Conservation (phyloP, 306 rosid genomes). For the Begonia masoniana region DNA sequence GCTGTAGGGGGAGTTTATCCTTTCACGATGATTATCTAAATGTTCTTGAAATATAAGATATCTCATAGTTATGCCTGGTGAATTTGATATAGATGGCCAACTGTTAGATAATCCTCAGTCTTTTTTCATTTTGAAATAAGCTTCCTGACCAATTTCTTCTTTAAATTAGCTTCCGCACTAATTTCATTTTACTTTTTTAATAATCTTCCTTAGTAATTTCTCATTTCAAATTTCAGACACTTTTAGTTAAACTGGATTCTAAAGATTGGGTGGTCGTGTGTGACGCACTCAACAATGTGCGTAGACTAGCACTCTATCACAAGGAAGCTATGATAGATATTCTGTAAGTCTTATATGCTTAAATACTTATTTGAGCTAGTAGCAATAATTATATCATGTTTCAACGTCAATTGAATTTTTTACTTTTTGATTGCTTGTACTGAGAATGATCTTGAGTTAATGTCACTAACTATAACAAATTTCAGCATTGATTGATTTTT, state of each 20-base stretch:
- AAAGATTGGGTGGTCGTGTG: slow-evolving; percentile 86
- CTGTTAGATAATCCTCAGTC: slow-evolving; percentile 1
- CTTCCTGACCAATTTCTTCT: no score
- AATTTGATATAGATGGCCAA: background rate
- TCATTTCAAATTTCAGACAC: slow-evolving; percentile 40
- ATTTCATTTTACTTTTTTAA: no score
- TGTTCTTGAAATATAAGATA: background rate
- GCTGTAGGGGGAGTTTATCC: slow-evolving; percentile 2
- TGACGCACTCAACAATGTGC: slow-evolving; percentile 76
- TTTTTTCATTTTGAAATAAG: background rate
- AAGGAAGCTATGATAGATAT: slow-evolving; percentile 58
- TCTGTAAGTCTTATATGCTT: slow-evolving; percentile 45
- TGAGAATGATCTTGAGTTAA: background rate
- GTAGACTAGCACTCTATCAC: slow-evolving; percentile 68
- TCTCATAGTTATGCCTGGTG: background rate
- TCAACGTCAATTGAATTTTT: slow-evolving; percentile 1
- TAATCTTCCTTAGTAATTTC: background rate
- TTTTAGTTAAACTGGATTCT: slow-evolving; percentile 61
- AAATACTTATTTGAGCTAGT: slow-evolving; percentile 2
- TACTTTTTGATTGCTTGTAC: slow-evolving; percentile 12
- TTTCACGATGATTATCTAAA: background rate
- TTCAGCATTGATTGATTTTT: slow-evolving; percentile 1
- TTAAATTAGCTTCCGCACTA: no score
- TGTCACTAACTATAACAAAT: background rate
- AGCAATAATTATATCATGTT: background rate